Percentiles rank a stretch among this genome's conserved stretches.
Evolutionary conservation across 345 rosid species (phyloP).

Genomic region (Gossypium australe): DNA sequence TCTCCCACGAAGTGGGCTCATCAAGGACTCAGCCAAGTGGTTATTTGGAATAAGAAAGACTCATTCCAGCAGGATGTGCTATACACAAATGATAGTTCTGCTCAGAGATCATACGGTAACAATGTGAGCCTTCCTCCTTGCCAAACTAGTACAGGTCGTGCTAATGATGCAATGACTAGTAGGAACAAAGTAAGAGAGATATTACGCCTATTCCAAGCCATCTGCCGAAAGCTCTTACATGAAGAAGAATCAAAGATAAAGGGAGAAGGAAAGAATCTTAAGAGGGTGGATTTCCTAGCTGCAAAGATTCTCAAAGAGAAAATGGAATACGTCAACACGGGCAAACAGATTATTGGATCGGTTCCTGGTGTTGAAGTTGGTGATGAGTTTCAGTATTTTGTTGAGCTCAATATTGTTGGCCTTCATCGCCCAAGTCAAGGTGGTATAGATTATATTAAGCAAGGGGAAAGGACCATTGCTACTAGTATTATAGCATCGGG

Average conservation of each 20-base stretch:
- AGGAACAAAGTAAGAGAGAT: constrained; percentile 76
- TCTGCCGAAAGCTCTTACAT: constrained; percentile 64
- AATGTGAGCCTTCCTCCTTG: constrained; percentile 50
- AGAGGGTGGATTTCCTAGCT: constrained; percentile 65
- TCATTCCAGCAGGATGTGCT: constrained; percentile 16
- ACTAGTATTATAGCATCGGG: constrained; percentile 76
- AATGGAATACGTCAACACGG: constrained; percentile 35
- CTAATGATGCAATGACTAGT: constrained; percentile 21
- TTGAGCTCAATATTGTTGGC: constrained; percentile 68
- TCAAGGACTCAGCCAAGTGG: constrained; percentile 9
- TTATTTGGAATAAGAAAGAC: constrained; percentile 12
- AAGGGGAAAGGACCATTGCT: constrained; percentile 35
- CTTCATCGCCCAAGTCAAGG: constrained; percentile 61
- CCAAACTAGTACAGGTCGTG: constrained; percentile 21
- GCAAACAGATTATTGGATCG: constrained; percentile 49
- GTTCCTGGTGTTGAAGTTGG: constrained; percentile 83
- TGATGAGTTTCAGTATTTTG: constrained; percentile 73
- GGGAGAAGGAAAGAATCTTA: constrained; percentile 4
- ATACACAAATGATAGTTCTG: constrained; percentile 5
- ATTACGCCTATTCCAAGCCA: constrained; percentile 62
- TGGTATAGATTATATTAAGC: constrained; percentile 68
- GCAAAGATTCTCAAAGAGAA: constrained; percentile 48
- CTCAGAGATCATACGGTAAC: constrained; percentile 16
- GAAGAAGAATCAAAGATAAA: constrained; percentile 60
- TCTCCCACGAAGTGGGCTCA: constrained; percentile 11